Base-by-base conservation (phyloP, 371 early-diverging fungal genomes). In the Cokeromyces recurvatus region DNA sequence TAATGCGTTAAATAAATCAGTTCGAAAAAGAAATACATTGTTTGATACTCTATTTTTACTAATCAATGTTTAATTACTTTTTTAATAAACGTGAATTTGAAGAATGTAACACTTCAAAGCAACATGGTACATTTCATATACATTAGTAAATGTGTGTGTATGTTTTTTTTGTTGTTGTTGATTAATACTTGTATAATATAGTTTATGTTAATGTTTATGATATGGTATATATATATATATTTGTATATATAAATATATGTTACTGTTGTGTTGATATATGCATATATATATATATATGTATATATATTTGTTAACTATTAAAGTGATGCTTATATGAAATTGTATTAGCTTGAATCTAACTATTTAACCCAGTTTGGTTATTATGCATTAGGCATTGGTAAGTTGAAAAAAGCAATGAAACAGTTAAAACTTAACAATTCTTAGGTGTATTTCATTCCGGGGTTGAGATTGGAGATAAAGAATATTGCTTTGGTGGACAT, bases 401-500 rank as follows among this genome's bases (percentile, higher is more conserved):
- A 35, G 59, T 14, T 16, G n/a, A n/a, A n/a, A n/a, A n/a, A n/a
- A n/a, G n/a, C n/a, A n/a, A n/a, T n/a, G n/a, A n/a, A n/a, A n/a
- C n/a, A n/a, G n/a, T n/a, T n/a, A n/a, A n/a, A n/a, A n/a, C n/a
- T n/a, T 7, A 27, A 27, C 11, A 27, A 27, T 11, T 7, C 5
- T 27, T 27, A 27, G 35, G 35, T 34, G 35, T 34, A 4, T 34
- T 21, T 22, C 35, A 34, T 34, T 34, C 35, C n/a, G 35, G 35
- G 4, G 15, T 34, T 9, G 35, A 34, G n/a, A 34, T 34, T n/a
- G n/a, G 62, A 22, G 76, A 62, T 14, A 62, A 63, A 59, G 81
- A 80, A 47, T 80, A 71, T 48, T 74, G 73, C 45, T 80, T 78
- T 68, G 81, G 81, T 36, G 81, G 81, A 8, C 78, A 78, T 47